Percentiles rank a stretch among this genome's conserved stretches.
phyloP scores from a whole-genome alignment of 169 alveolate genomes.

The Cryptosporidium meleagridis region DNA sequence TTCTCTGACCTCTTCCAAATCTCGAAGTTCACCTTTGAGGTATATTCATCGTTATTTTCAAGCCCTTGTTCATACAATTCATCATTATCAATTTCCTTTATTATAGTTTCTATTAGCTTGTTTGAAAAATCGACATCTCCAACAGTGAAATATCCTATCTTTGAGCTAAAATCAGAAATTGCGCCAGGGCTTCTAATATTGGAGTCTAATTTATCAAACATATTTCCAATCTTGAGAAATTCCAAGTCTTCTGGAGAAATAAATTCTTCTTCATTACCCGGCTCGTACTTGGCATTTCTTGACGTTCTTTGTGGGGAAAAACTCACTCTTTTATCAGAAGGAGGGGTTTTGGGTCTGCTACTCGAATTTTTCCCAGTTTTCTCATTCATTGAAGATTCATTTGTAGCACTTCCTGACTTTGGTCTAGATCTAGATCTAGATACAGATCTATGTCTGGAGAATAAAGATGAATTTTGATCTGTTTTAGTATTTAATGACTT shows the following conservation, averaged over 20 bases:
- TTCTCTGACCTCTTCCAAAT: slow-evolving; percentile 55
- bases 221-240: not conserved
- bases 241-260: not conserved
- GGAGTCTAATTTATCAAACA: not conserved
- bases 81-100: slow-evolving; percentile 7
- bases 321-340: not conserved
- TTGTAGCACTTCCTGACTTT: not conserved
- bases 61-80: not conserved
- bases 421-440: slow-evolving; percentile 19
- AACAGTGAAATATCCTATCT: slow-evolving; percentile 33
- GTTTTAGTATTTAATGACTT: not conserved
- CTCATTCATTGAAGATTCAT: not conserved
- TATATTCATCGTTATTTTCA: slow-evolving; percentile 17
- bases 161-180: slow-evolving; percentile 16
- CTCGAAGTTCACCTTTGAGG: not conserved
- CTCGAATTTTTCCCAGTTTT: not conserved
- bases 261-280: not conserved
- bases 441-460: not conserved
- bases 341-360: slow-evolving; percentile 3
- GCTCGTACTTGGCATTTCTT: not conserved
- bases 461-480: not conserved
- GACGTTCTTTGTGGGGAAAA: not conserved
- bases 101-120: not conserved
- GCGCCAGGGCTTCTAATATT: not conserved
- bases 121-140: not conserved